Evolutionary conservation across 164 flowering plant genomes (phyloP), one percentile per base, ranked within the genome.

Genomic region (Nymphaea thermarum): DNA sequence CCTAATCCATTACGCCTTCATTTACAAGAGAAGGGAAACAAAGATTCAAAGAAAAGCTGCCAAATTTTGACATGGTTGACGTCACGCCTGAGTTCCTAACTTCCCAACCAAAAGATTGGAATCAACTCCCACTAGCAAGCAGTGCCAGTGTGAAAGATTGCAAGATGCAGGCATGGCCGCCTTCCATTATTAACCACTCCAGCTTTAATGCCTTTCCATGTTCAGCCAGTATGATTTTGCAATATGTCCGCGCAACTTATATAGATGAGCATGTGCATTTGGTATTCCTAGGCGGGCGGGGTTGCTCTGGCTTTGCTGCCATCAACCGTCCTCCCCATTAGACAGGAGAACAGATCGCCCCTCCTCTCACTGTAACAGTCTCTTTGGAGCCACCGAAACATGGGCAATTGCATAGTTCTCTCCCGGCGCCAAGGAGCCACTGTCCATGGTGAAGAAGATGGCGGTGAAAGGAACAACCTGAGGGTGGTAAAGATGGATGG

Each of bases 331-430:
- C 55, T 14, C 55, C 12, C 12, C 55, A 47, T 4, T 47, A 47
- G 55, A 47, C 2, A 14, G 53, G 55, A 14, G 5, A 25, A 25
- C 36, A 25, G 36, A 47, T 47, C 55, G 7, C 12, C 55, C 11
- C 55, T 47, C 12, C 12, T 14, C 7, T 5, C 55, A 47, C 55
- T 47, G 55, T 47, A 7, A 47, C 55, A 47, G 12, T 7, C 55
- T 14, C 55, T 25, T 7, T 47, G 55, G 11, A 47, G 12, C 55
- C 55, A 3, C 55, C 7, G 12, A 6, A 47, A 47, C 42, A 80
- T 80, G 83, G 78, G 78, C 17, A 76, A 72, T 61, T 72, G 73
- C 70, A 63, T 71, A 64, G 51, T 53, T 44, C 71, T 61, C 43
- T 62, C 41, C 41, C 5, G 12, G 12, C 12, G 55, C 5, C 7